A percentile compares a stretch with the other conserved stretches of the same genome.
Conservation (phyloP, 2,329 filamentous ascomycete species). For the Aspergillus fumigatiaffinis region DNA sequence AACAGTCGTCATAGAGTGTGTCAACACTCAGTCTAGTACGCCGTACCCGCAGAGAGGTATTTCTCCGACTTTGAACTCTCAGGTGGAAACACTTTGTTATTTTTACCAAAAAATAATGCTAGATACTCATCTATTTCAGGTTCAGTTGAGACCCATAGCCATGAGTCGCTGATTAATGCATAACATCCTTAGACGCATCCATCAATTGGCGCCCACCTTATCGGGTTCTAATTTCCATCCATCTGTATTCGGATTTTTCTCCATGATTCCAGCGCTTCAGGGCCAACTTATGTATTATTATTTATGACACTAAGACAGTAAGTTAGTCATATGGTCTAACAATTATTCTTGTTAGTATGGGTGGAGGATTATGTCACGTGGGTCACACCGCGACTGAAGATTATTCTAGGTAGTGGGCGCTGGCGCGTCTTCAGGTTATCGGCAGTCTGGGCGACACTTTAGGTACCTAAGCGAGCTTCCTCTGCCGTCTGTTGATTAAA, state of each 20-base stretch:
- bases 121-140: not conserved
- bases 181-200: not conserved
- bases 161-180: not conserved
- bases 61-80: not conserved
- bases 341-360: conserved; percentile 4
- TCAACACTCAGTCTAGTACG: not conserved
- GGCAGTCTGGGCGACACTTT: not conserved
- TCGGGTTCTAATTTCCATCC: not conserved
- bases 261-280: not conserved
- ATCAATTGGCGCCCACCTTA: not conserved
- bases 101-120: not conserved
- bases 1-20: not conserved
- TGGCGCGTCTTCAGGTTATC: no score
- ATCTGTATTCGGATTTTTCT: not conserved
- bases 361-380: conserved; percentile 22
- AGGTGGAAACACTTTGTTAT: not conserved
- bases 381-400: conserved; percentile 1
- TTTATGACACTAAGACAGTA: not conserved
- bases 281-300: not conserved
- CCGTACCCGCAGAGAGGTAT: no score
- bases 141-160: not conserved
- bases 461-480: not conserved
- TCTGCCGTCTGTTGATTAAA: no score
- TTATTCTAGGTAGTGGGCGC: not conserved
- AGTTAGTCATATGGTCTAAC: conserved; percentile 9